Evolutionary conservation across 371 early-diverging fungal genomes (phyloP).

Genomic region (Mucor piriformis): DNA sequence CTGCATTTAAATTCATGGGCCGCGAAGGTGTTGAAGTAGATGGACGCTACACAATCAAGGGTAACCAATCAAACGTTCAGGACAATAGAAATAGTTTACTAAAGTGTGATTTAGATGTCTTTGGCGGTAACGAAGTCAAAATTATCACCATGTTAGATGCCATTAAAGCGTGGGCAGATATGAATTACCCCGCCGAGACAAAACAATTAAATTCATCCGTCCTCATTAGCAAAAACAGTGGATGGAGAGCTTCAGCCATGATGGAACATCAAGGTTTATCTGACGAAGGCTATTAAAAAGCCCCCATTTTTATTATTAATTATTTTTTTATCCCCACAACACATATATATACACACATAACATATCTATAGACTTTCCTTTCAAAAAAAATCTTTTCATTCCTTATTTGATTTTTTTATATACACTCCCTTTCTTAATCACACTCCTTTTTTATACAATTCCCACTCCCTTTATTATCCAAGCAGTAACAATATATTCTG

Average conservation of each 20-base stretch:
- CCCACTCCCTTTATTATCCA: no score
- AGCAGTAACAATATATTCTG: no score
- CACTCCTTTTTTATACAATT: no score
- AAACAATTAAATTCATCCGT: constrained; percentile 20
- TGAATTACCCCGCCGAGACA: constrained; percentile 1
- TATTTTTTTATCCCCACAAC: background rate
- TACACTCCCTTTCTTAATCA: no score
- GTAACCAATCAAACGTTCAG: constrained; percentile 12
- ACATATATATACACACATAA: no score
- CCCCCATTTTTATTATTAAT: background rate
- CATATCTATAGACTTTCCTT: no score
- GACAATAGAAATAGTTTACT: no score
- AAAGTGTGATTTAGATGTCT: constrained; percentile 45
- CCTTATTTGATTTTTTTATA: no score
- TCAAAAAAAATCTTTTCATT: no score
- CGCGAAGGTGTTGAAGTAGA: constrained; percentile 59
- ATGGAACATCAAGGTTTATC: constrained; percentile 15
- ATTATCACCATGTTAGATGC: constrained; percentile 56
- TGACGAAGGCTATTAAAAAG: constrained; percentile 4
- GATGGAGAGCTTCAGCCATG: constrained; percentile 34
- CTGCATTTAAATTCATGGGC: constrained; percentile 69
- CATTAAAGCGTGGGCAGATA: constrained; percentile 41
- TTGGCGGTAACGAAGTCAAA: constrained; percentile 57
- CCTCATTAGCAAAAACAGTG: constrained; percentile 18
- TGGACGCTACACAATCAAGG: constrained; percentile 56